Evolutionary conservation across 306 rosid genomes (phyloP).

Genomic region (Trichosanthes cucumerina): DNA sequence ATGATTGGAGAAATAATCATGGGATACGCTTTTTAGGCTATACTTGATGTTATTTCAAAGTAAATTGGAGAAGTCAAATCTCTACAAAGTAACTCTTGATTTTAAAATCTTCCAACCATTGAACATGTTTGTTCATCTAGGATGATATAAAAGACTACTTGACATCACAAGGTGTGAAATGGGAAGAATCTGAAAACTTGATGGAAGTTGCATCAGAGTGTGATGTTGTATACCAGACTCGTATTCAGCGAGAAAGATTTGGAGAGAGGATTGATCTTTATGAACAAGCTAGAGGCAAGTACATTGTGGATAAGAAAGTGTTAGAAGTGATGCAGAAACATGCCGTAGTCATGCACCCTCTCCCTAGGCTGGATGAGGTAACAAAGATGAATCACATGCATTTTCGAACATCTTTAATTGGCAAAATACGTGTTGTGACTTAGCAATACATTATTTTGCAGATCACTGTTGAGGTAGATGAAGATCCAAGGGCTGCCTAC

Average conservation of each 20-base stretch:
- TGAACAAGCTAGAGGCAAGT: constrained; percentile 83
- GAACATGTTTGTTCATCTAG: constrained; percentile 23
- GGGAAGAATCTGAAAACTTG: constrained; percentile 82
- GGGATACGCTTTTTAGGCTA: neutral
- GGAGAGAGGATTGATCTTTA: constrained; percentile 69
- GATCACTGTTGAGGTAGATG: constrained; percentile 68
- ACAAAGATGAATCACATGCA: neutral
- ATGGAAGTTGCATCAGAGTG: constrained; percentile 76
- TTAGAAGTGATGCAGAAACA: constrained; percentile 60
- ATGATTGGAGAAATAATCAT: neutral
- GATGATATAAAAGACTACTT: constrained; percentile 76
- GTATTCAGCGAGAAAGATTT: constrained; percentile 72
- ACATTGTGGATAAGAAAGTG: constrained; percentile 51
- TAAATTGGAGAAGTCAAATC: neutral
- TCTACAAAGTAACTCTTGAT: neutral
- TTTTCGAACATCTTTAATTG: neutral
- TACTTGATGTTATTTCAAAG: neutral
- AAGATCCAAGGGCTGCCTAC: constrained; percentile 69
- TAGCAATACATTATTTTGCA: constrained; percentile 17
- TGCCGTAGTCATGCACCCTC: constrained; percentile 84
- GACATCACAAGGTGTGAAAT: constrained; percentile 50
- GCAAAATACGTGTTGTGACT: neutral
- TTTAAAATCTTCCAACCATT: neutral
- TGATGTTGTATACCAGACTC: constrained; percentile 88
- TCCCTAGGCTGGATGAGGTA: constrained; percentile 93